Base-by-base conservation (phyloP, 1,284 basidiomycete species). In the Naganishia liquefaciens region DNA sequence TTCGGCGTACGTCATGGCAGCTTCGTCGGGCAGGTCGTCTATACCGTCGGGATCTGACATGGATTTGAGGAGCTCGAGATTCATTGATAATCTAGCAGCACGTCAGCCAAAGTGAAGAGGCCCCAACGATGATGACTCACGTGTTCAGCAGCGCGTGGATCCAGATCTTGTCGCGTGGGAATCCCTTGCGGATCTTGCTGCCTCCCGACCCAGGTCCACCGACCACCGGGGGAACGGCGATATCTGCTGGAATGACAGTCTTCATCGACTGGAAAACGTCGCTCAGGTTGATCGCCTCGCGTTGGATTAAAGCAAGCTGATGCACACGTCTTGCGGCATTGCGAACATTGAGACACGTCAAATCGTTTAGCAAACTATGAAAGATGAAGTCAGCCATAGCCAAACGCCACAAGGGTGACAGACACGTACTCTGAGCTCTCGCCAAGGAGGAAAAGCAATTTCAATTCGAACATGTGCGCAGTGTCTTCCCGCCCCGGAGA, bases 151-250 rank as follows among this genome's bases (percentile, higher is more conserved):
- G 21, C 17, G 57, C 57, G 37, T 60, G 57, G 19, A 60, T 39
- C 57, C 57, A 60, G n/a, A 60, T 60, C 57, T 60, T 60, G 15
- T 60, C 46, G n/a, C 57, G 57, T 10, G 57, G 57, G 46, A 60
- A 60, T 1, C 57, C 57, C 40, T 60, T 60, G 21, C 57, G 46
- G 13, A 60, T 60, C 17, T 60, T 60, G 57, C 57, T 60, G 23
- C 57, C 57, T 4, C 57, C 57, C 33, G 57, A 60, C 5, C 57
- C 57, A 9, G 57, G 57, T 27, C 57, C 57, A 50, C 57, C 57
- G 5, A 60, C 57, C 30, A 60, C 57, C 2, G 57, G 57, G 19
- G 57, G 57, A 40, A 50, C 46, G 21, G 57, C 46, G 25, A 60
- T 60, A 11, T 60, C 57, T 9, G 57, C 33, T 4, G 57, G 57